Evolutionary conservation across 192 early-diverging fungal species (phyloP).

Genomic region (Coemansia sp.): DNA sequence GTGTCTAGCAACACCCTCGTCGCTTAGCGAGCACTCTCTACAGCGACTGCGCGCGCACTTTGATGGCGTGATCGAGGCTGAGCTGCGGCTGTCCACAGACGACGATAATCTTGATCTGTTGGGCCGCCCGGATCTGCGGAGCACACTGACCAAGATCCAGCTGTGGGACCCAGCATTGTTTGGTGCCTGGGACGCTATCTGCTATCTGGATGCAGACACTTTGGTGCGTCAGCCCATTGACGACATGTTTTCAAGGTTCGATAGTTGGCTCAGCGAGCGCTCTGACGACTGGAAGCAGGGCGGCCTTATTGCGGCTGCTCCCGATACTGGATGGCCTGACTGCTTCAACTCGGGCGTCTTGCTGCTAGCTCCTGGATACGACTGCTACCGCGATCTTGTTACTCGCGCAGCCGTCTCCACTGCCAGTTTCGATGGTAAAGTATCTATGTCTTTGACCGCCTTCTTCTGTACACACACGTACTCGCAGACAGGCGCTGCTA

Average conservation of each 20-base stretch:
- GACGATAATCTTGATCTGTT: conserved; percentile 59
- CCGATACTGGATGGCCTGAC: conserved; percentile 96
- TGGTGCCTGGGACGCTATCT: conserved; percentile 61
- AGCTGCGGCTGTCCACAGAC: conserved; percentile 63
- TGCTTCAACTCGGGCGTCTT: conserved; percentile 98
- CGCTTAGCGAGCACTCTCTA: conserved; percentile 58
- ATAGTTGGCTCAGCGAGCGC: conserved; percentile 28
- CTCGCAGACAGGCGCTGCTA: background rate
- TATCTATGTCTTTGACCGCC: conserved; percentile 5
- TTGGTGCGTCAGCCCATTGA: conserved; percentile 82
- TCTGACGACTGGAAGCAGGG: conserved; percentile 39
- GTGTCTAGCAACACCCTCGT: conserved; percentile 66
- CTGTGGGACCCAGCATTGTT: conserved; percentile 77
- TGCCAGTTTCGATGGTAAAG: conserved; percentile 80
- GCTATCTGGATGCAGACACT: conserved; percentile 92
- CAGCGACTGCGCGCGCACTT: conserved; percentile 61
- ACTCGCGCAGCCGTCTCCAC: conserved; percentile 56
- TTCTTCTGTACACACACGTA: background rate
- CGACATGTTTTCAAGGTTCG: conserved; percentile 68
- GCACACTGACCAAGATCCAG: conserved; percentile 91
- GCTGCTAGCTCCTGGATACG: conserved; percentile 58
- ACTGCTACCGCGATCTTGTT: conserved; percentile 58
- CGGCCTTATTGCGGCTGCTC: conserved; percentile 77
- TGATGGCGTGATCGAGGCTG: conserved; percentile 74
- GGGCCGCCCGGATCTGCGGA: conserved; percentile 87